phyloP scores from a whole-genome alignment of 768 basidiomycete genomes.

The Pleurotus ostreatus region DNA sequence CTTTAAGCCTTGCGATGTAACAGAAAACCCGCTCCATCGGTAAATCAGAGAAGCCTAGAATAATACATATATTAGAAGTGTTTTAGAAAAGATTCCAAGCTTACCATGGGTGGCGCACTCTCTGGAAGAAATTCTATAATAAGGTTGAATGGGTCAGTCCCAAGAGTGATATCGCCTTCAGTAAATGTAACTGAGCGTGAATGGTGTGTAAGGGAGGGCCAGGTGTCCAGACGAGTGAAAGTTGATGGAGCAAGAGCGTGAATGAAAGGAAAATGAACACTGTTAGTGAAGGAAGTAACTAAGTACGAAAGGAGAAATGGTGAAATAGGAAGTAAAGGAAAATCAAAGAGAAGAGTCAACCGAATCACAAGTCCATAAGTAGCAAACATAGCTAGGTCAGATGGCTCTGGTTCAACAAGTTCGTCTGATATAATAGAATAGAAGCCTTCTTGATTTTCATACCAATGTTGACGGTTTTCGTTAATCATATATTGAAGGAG shows the following conservation, averaged over 20 bases:
- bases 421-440: neutral
- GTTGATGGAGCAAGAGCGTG: slow-evolving; percentile 1
- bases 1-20: no score
- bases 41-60: neutral
- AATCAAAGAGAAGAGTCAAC: neutral
- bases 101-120: neutral
- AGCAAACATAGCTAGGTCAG: neutral
- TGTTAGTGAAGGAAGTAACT: neutral
- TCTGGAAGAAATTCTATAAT: neutral
- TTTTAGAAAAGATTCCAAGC: neutral
- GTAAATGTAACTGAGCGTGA: neutral
- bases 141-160: neutral
- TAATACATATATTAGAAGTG: neutral
- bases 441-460: neutral
- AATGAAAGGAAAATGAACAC: neutral
- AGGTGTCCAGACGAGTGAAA: neutral
- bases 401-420: neutral
- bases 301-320: slow-evolving; percentile 6
- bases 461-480: neutral
- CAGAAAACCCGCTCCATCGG: neutral
- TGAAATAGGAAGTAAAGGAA: neutral
- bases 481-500: neutral
- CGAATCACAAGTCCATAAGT: slow-evolving; percentile 1
- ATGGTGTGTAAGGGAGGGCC: neutral
- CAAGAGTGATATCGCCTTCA: neutral